phyloP scores from a whole-genome alignment of 106 monocot species.

The Apostasia ramifera region DNA sequence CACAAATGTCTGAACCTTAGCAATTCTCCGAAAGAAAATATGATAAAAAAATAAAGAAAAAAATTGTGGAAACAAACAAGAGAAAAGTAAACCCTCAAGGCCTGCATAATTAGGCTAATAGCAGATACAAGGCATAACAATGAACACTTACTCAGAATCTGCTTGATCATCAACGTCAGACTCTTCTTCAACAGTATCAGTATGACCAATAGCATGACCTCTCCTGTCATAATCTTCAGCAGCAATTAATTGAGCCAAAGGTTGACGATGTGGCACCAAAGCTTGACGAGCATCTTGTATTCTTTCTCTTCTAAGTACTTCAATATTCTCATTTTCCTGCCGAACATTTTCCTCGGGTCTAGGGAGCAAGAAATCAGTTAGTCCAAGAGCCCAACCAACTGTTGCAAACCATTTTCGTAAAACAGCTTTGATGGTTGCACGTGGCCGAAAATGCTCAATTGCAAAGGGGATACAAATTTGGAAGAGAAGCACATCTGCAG shows the following conservation, averaged over 20 bases:
- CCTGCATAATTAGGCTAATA: too few species aligned
- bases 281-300: conserved; percentile 48
- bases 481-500: conserved; percentile 88
- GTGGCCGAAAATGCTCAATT: conserved; percentile 92
- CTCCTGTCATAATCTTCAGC: conserved; percentile 38
- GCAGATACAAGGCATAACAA: neutral
- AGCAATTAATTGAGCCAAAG: conserved; percentile 35
- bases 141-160: conserved; percentile 80
- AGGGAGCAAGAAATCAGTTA: conserved; percentile 86
- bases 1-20: too few species aligned
- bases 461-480: conserved; percentile 99
- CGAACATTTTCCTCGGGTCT: conserved; percentile 60
- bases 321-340: conserved; percentile 59
- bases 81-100: too few species aligned
- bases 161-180: conserved; percentile 66
- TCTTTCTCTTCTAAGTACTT: conserved; percentile 34
- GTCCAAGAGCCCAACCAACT: conserved; percentile 97
- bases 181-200: conserved; percentile 51
- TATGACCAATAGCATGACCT: conserved; percentile 20
- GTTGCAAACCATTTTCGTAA: conserved; percentile 77
- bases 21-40: too few species aligned
- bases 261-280: conserved; percentile 32
- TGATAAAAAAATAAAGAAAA: too few species aligned
- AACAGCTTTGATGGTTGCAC: conserved; percentile 74
- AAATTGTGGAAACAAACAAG: too few species aligned